Conservation (phyloP, 164 flowering plant species). For the Vitis amurensis region DNA sequence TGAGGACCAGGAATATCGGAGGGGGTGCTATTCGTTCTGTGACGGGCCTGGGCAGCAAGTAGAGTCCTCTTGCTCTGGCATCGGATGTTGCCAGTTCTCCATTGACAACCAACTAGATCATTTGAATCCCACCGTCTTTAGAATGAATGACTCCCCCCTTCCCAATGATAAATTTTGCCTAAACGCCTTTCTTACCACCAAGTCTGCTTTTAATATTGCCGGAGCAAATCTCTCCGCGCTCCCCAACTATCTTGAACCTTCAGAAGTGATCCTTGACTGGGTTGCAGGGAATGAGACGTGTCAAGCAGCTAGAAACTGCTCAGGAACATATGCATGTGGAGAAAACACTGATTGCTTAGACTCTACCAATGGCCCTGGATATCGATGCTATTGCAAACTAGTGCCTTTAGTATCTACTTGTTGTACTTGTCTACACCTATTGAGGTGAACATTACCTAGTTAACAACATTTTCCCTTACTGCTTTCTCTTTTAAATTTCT, state of each 20-base stretch:
- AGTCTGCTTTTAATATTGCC: conserved; percentile 11
- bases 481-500: too few species aligned
- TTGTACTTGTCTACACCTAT: too few species aligned
- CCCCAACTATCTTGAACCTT: not conserved
- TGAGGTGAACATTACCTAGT: too few species aligned
- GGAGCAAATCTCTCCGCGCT: conserved; percentile 10
- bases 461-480: too few species aligned
- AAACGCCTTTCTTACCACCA: conserved; percentile 25
- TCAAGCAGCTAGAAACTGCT: not conserved
- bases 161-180: conserved; percentile 11
- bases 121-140: conserved; percentile 6
- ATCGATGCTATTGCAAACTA: conserved; percentile 18
- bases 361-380: conserved; percentile 14
- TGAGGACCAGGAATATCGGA: conserved; percentile 1
- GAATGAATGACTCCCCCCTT: not conserved
- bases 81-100: conserved; percentile 29
- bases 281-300: conserved; percentile 18
- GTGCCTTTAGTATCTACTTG: too few species aligned
- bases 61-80: conserved; percentile 22
- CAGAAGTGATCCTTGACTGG: conserved; percentile 25
- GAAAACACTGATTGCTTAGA: conserved; percentile 21
- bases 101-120: conserved; percentile 13
- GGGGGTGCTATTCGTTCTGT: conserved; percentile 18
- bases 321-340: conserved; percentile 12
- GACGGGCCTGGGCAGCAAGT: conserved; percentile 1